Base-by-base conservation (phyloP, 2,329 filamentous ascomycete genomes). In the Periconia sp. region DNA sequence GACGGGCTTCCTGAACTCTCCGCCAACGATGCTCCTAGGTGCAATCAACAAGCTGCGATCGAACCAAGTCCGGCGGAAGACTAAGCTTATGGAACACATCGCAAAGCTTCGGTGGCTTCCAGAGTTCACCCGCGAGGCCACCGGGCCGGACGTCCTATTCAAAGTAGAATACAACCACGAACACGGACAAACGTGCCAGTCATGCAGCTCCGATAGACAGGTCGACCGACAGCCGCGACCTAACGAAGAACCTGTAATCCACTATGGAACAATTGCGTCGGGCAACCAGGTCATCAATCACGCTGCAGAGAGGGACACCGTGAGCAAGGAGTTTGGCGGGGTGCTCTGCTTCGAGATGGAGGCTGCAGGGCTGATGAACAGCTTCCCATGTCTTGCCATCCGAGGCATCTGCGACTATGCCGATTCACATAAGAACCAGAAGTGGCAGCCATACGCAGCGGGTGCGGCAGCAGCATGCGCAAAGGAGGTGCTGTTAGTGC, bases 391-490 rank as follows among this genome's bases (percentile, higher is more conserved):
- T 15, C 26, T 40, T 10, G 28, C 33, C 4, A 28, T 40, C 12
- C 26, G 37, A 4, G 37, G 37, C 9, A 31, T 40, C 25, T 33
- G 37, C 28, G 37, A 40, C 37, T 40, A 40, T 28, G 37, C 37
- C 13, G 37, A 40, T 25, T 40, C 37, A 15, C 37, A 40, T 15
- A 32, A 40, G 37, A 40, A 25, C 37, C 31, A 40, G 37, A 31
- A 5, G 18, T 40, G 28, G 37, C 37, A 40, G 15, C 9, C 44
- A 30, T 52, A 52, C 22, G 50, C 50, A 17, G 48, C 48, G 15
- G 41, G 29, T n/a, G 50, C 41, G 4, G 50, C 48, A 8, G 50
- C 48, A 12, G 50, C 41, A 33, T 54, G 36, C 9, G 48, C 41
- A 15, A 54, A 52, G 25, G 48, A 54, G 36, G 22, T 54, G 19